These are phyloP conservation scores for Agaricus subrufescens DNA, from an alignment of 768 basidiomycete species.

Conservation along the genomic window DNA sequence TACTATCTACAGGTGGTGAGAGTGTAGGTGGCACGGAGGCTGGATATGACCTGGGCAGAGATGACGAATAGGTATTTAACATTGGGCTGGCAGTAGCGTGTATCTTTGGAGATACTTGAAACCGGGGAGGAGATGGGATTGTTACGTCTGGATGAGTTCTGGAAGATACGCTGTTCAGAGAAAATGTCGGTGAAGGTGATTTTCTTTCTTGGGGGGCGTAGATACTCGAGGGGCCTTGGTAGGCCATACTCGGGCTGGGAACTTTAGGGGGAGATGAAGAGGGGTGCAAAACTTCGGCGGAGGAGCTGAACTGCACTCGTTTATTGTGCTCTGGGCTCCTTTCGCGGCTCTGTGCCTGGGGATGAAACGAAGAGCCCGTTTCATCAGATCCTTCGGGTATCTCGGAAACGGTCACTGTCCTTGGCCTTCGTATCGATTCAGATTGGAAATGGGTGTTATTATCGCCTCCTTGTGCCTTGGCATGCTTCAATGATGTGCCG, in stretches of 20 bases:
- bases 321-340: slow-evolving; percentile 32
- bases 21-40: slow-evolving; percentile 16
- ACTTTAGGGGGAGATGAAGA: slow-evolving; percentile 14
- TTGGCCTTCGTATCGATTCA: slow-evolving; percentile 15
- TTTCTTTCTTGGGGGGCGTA: slow-evolving; percentile 10
- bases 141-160: slow-evolving; percentile 11
- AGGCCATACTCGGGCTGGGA: slow-evolving; percentile 18
- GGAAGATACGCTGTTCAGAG: neutral
- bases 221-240: slow-evolving; percentile 10
- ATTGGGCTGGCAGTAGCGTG: slow-evolving; percentile 1
- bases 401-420: slow-evolving; percentile 35
- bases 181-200: slow-evolving; percentile 10
- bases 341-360: slow-evolving; percentile 11
- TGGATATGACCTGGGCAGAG: slow-evolving; percentile 4
- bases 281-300: slow-evolving; percentile 28
- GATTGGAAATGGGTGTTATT: slow-evolving; percentile 19
- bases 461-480: slow-evolving; percentile 20
- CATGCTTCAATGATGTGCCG: slow-evolving; percentile 13
- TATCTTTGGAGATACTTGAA: slow-evolving; percentile 3
- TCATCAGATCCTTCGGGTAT: slow-evolving; percentile 24
- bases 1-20: slow-evolving; percentile 14
- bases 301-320: slow-evolving; percentile 48
- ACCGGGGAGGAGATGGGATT: slow-evolving; percentile 12
- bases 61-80: neutral
- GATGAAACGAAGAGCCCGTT: neutral